Evolutionary conservation across 108 stramenopile genomes (phyloP), one percentile per base, ranked within the genome.

Genomic region (Nitzschia sp.): DNA sequence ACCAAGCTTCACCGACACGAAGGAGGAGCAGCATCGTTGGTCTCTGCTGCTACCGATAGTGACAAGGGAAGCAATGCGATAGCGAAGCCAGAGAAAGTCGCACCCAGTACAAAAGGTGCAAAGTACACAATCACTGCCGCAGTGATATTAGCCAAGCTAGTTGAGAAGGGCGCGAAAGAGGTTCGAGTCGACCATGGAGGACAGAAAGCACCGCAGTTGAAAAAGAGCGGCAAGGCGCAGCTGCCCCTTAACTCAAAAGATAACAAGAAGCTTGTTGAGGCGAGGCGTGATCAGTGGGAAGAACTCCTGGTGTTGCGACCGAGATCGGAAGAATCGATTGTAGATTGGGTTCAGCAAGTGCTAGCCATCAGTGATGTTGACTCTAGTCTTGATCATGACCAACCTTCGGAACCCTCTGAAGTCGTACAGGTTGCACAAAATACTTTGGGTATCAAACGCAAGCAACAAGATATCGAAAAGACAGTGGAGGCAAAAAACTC

Each of bases 1-100:
- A 58, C 79, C 6, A 89, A 87, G 53, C 78, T 87, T 38, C 92
- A 93, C 66, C 79, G 77, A 62, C 92, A 93, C 76, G 81, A 75
- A 15, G n/a, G 76, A 50, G 38, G 38, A 41, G 38, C 38, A 41
- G n/a, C n/a, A n/a, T n/a, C n/a, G n/a, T n/a, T n/a, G n/a, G n/a
- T n/a, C n/a, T n/a, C n/a, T n/a, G n/a, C n/a, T n/a, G n/a, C n/a
- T n/a, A n/a, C n/a, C n/a, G n/a, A n/a, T n/a, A n/a, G n/a, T n/a
- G n/a, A n/a, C n/a, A n/a, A n/a, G n/a, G n/a, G n/a, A n/a, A n/a
- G n/a, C n/a, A n/a, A n/a, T n/a, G n/a, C n/a, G n/a, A n/a, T n/a
- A n/a, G n/a, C n/a, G n/a, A n/a, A n/a, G n/a, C n/a, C n/a, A n/a
- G n/a, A n/a, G n/a, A n/a, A n/a, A n/a, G n/a, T n/a, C n/a, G 38